Conservation (phyloP, 257 asterid species). For the Plantago elongata region DNA sequence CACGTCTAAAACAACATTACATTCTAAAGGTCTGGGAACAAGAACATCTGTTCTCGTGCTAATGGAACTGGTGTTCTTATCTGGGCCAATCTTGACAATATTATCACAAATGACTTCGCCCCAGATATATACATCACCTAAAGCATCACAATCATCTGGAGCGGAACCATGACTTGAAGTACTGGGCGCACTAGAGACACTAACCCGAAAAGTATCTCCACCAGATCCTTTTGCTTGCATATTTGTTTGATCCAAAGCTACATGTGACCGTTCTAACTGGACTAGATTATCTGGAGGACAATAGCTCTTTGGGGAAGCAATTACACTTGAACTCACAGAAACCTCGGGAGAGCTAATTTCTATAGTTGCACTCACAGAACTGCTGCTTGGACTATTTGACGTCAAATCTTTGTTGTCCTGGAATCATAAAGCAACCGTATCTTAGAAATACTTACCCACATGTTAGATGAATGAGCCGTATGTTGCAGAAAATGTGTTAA, state of each 20-base stretch:
- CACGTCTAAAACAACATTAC: slow-evolving; percentile 74
- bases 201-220: slow-evolving; percentile 84
- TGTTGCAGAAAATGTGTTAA: background rate
- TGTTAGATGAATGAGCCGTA: background rate
- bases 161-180: slow-evolving; percentile 96
- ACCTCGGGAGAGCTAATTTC: slow-evolving; percentile 66
- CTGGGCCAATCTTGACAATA: slow-evolving; percentile 68
- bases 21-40: slow-evolving; percentile 74
- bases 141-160: slow-evolving; percentile 84
- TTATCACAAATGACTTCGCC: slow-evolving; percentile 87
- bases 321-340: slow-evolving; percentile 49
- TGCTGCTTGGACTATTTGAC: slow-evolving; percentile 69
- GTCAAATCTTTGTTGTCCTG: slow-evolving; percentile 72
- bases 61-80: slow-evolving; percentile 56
- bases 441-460: slow-evolving; percentile 11
- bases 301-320: slow-evolving; percentile 57
- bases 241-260: slow-evolving; percentile 62
- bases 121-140: slow-evolving; percentile 92
- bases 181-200: slow-evolving; percentile 95
- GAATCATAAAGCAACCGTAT: slow-evolving; percentile 11
- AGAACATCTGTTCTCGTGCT: slow-evolving; percentile 70
- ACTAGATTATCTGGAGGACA: slow-evolving; percentile 38
- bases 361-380: slow-evolving; percentile 66
- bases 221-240: slow-evolving; percentile 81
- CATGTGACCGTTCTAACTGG: slow-evolving; percentile 66